Evolutionary conservation across 2,329 filamentous ascomycete genomes (phyloP).

Genomic region (Colletotrichum simmondsii): DNA sequence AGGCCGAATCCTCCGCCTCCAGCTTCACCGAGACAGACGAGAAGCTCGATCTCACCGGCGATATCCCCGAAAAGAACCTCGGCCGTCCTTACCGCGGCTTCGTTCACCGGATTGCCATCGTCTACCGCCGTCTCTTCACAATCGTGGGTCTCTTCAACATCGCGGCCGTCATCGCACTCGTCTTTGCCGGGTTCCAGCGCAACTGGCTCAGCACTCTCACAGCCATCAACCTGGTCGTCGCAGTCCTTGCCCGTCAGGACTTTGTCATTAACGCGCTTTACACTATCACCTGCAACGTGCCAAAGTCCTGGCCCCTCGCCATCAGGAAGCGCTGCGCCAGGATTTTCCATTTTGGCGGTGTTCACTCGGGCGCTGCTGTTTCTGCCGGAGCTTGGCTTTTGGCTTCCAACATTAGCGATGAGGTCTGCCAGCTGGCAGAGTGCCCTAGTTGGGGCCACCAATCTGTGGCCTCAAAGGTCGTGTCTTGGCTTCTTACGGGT

Average conservation of each 20-base stretch:
- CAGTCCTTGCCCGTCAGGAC: conserved; percentile 64
- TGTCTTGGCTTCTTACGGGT: conserved; percentile 67
- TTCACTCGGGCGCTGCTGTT: conserved; percentile 61
- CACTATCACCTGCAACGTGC: conserved; percentile 55
- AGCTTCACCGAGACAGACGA: conserved; percentile 31
- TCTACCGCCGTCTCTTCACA: conserved; percentile 68
- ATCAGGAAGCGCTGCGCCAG: conserved; percentile 59
- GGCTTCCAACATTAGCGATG: conserved; percentile 48
- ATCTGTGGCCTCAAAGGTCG: conserved; percentile 57
- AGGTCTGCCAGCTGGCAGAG: conserved; percentile 48
- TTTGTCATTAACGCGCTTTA: conserved; percentile 63
- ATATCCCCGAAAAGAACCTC: conserved; percentile 53
- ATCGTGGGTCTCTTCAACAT: conserved; percentile 62
- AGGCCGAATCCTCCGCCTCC: conserved; percentile 12
- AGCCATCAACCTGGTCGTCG: conserved; percentile 59
- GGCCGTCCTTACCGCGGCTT: conserved; percentile 51
- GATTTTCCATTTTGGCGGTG: conserved; percentile 63
- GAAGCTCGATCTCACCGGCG: conserved; percentile 26
- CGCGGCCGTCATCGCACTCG: conserved; percentile 55
- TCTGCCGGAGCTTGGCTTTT: conserved; percentile 62
- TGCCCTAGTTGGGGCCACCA: conserved; percentile 19
- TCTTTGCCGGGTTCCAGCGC: conserved; percentile 40
- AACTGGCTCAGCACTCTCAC: conserved; percentile 51
- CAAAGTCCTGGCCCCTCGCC: conserved; percentile 57
- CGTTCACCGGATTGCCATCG: conserved; percentile 58